Evolutionary conservation across 306 rosid species (phyloP).

Genomic region (Cucumis cinereus): DNA sequence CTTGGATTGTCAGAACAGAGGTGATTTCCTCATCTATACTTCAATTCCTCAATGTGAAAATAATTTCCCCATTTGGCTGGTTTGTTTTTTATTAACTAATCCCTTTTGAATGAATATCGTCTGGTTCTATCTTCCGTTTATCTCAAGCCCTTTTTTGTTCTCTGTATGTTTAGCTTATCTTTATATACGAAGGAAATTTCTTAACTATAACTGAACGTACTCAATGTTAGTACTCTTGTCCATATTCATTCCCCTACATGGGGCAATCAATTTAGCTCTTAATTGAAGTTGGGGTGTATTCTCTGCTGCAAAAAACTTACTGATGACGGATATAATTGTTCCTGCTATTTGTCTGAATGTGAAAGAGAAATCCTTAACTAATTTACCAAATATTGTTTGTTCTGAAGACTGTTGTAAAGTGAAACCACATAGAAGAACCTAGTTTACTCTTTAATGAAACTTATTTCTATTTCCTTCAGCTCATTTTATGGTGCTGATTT

Average conservation of each 20-base stretch:
- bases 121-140: not conserved
- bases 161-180: no score
- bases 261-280: not conserved
- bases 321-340: not conserved
- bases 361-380: not conserved
- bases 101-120: not conserved
- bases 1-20: constrained; percentile 75
- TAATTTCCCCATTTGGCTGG: not conserved
- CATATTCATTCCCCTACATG: not conserved
- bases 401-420: not conserved
- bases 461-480: not conserved
- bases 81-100: not conserved
- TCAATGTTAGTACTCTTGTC: not conserved
- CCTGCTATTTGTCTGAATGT: not conserved
- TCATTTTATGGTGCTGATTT: not conserved
- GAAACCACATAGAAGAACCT: not conserved
- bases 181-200: not conserved
- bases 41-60: not conserved
- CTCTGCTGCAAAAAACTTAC: not conserved
- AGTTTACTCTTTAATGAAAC: not conserved
- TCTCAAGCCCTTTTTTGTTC: not conserved
- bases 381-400: not conserved
- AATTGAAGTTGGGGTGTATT: not conserved
- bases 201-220: not conserved
- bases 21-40: constrained; percentile 13